These are phyloP conservation scores for Corynascus novoguineensis DNA, from an alignment of 495 filamentous ascomycete genomes.

Conservation along the genomic window DNA sequence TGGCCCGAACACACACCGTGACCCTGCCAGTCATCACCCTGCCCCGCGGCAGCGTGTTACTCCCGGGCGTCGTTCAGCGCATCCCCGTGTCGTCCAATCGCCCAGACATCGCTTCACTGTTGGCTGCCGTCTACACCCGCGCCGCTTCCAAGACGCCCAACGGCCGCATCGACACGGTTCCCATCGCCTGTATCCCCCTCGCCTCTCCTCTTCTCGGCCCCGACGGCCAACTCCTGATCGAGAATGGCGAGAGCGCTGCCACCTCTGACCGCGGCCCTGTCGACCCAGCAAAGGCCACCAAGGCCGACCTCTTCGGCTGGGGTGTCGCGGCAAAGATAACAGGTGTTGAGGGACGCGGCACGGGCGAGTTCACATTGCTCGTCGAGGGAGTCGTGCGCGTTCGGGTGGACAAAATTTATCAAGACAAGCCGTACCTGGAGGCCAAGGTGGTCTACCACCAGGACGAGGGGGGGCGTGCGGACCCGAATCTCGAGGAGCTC, in stretches of 20 bases:
- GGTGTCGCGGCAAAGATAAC: conserved; percentile 78
- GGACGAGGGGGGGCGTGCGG: conserved; percentile 53
- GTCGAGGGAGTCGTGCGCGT: conserved; percentile 82
- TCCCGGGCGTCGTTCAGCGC: conserved; percentile 73
- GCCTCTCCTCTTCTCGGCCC: conserved; percentile 61
- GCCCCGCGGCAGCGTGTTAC: conserved; percentile 64
- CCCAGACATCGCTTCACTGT: conserved; percentile 74
- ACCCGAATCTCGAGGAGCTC: conserved; percentile 55
- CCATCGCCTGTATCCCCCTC: conserved; percentile 77
- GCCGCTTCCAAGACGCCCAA: conserved; percentile 58
- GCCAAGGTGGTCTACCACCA: conserved; percentile 57
- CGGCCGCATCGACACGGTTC: conserved; percentile 55
- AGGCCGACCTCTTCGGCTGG: conserved; percentile 68
- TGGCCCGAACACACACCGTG: conserved; percentile 31
- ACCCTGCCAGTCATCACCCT: conserved; percentile 70
- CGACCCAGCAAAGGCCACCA: conserved; percentile 48
- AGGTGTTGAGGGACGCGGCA: conserved; percentile 72
- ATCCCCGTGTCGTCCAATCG: conserved; percentile 68
- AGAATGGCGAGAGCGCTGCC: conserved; percentile 44
- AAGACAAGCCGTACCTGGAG: conserved; percentile 82
- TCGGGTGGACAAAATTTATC: conserved; percentile 63
- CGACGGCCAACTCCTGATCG: conserved; percentile 65
- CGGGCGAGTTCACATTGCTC: conserved; percentile 72
- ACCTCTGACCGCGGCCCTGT: conserved; percentile 33
- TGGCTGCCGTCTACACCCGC: conserved; percentile 67